Conservation (phyloP, 2,329 filamentous ascomycete species). For the Aspergillus sp. region DNA sequence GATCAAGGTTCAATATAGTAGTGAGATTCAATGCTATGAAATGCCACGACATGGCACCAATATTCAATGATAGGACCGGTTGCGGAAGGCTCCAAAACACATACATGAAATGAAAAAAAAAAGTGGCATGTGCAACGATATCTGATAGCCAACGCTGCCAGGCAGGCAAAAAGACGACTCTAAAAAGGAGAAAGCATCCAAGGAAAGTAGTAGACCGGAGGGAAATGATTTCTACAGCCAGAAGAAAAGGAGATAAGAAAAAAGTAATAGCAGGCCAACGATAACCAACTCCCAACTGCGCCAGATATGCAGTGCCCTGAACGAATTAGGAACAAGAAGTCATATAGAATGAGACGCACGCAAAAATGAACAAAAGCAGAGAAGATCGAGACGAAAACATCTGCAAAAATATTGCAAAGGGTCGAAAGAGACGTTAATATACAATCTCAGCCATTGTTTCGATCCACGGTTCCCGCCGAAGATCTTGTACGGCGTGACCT, state of each 20-base stretch:
- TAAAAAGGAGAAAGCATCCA: constrained; percentile 9
- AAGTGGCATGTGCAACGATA: constrained; percentile 10
- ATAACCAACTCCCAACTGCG: constrained; percentile 24
- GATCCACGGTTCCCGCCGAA: constrained; percentile 22
- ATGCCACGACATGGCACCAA: constrained; percentile 15
- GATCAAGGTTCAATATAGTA: neutral
- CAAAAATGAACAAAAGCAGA: neutral
- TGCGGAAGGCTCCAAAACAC: constrained; percentile 10
- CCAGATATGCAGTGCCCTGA: constrained; percentile 27
- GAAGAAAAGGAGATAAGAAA: constrained; percentile 13
- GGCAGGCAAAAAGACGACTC: constrained; percentile 3
- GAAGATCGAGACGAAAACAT: neutral
- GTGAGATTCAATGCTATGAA: constrained; percentile 6
- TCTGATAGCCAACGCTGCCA: constrained; percentile 12
- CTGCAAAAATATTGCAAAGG: constrained; percentile 3
- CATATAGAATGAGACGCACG: neutral
- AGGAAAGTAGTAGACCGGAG: constrained; percentile 14
- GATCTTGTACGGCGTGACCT: constrained; percentile 10
- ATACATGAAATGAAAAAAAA: constrained; percentile 15
- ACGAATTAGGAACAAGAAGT: neutral
- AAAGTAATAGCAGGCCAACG: constrained; percentile 7
- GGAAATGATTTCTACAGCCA: constrained; percentile 18
- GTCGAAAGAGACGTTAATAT: constrained; percentile 3
- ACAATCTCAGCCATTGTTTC: constrained; percentile 11
- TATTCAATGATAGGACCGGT: constrained; percentile 7